Evolutionary conservation across 139 green algal genomes (phyloP), one percentile per base, ranked within the genome.

Genomic region (Microglena sp.): DNA sequence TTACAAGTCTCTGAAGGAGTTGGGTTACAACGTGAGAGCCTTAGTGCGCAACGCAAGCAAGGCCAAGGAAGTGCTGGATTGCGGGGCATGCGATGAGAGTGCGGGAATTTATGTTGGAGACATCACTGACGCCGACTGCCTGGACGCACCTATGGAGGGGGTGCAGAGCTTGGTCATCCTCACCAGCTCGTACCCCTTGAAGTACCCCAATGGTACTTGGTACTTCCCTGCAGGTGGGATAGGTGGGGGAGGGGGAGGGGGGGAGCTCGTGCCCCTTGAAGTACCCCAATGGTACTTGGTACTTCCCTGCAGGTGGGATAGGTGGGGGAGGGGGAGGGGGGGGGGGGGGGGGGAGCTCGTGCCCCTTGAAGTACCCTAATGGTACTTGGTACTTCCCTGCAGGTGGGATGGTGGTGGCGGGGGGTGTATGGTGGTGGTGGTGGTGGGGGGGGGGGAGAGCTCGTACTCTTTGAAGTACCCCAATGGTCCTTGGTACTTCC

Each of bases 301-400:
- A 62, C 55, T 62, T 62, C 55, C n/a, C n/a, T n/a, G n/a, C n/a
- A n/a, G n/a, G n/a, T n/a, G n/a, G n/a, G n/a, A n/a, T n/a, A n/a
- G n/a, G n/a, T n/a, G n/a, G n/a, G n/a, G n/a, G n/a, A n/a, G n/a
- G n/a, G n/a, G n/a, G n/a, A n/a, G n/a, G n/a, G n/a, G n/a, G n/a
- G n/a, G n/a, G n/a, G n/a, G n/a, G n/a, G n/a, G n/a, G n/a, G n/a
- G n/a, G n/a, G n/a, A 40, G 21, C 26, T 62, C 55, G 7, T 62
- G 43, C 30, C 55, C 55, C 5, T 21, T 62, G 11, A 36, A 62
- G 30, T 7, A n/a, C 26, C 55, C 55, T 35, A 62, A 62, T 35
- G 55, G 55, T 8, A 40, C 55, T 11, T 62, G 27, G 6, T 62
- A 62, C 55, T 62, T 62, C 55, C n/a, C n/a, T n/a, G n/a, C n/a